phyloP scores from a whole-genome alignment of 2,329 filamentous ascomycete genomes.

The Emmonsiellopsis sp. region DNA sequence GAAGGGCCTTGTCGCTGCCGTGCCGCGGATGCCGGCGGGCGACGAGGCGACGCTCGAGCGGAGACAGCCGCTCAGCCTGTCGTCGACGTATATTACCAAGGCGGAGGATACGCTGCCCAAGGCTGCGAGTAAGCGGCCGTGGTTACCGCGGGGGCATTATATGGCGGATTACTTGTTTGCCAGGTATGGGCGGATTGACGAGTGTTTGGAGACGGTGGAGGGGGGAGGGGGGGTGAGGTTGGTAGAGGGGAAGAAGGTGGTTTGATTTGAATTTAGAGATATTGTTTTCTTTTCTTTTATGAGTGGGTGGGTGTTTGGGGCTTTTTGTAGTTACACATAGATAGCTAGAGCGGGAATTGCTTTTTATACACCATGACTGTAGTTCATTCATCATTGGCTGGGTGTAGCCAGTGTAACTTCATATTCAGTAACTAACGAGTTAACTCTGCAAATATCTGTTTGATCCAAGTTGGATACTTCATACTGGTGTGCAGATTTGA shows the following conservation, averaged over 20 bases:
- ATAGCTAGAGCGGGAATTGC: too few relatives aligned
- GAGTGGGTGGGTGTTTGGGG: too few relatives aligned
- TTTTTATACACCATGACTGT: too few relatives aligned
- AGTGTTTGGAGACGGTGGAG: slow-evolving; percentile 19
- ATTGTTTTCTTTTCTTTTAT: too few relatives aligned
- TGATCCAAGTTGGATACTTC: too few relatives aligned
- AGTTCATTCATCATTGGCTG: too few relatives aligned
- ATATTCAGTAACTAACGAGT: too few relatives aligned
- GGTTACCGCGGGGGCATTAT: slow-evolving; percentile 31
- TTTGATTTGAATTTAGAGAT: too few relatives aligned
- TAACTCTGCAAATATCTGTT: too few relatives aligned
- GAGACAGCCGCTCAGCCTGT: slow-evolving; percentile 26
- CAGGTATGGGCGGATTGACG: slow-evolving; percentile 25
- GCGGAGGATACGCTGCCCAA: slow-evolving; percentile 27
- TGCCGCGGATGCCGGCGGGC: slow-evolving; percentile 17
- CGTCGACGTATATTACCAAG: slow-evolving; percentile 31
- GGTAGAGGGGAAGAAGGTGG: not conserved
- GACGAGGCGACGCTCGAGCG: slow-evolving; percentile 16
- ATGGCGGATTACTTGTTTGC: slow-evolving; percentile 30
- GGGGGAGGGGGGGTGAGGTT: slow-evolving; percentile 16
- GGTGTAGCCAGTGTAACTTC: too few relatives aligned
- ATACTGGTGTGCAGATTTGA: too few relatives aligned
- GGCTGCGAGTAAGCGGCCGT: slow-evolving; percentile 30
- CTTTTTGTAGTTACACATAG: too few relatives aligned
- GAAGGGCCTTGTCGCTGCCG: slow-evolving; percentile 17